Percentiles rank a stretch among this genome's conserved stretches.
phyloP scores from a whole-genome alignment of 306 rosid genomes.

The Leucaena leucocephala region DNA sequence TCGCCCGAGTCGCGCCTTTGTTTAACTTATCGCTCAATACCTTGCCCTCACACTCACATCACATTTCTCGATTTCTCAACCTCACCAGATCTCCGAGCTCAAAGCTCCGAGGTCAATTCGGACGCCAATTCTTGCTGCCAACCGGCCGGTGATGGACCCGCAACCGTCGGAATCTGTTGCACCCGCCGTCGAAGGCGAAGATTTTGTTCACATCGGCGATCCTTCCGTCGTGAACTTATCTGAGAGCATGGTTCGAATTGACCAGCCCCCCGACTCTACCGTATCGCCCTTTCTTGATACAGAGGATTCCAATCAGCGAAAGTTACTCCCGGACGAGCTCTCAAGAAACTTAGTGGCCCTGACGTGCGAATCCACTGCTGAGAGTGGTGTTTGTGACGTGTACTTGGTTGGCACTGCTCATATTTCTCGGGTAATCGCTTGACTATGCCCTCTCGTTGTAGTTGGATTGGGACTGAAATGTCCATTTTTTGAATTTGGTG shows the following conservation, averaged over 20 bases:
- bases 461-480: background rate
- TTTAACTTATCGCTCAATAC: slow-evolving; percentile 9
- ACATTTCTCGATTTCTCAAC: slow-evolving; percentile 29
- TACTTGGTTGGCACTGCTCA: slow-evolving; percentile 66
- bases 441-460: background rate
- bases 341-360: slow-evolving; percentile 54
- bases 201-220: slow-evolving; percentile 56
- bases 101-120: background rate
- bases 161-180: slow-evolving; percentile 36
- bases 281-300: slow-evolving; percentile 8
- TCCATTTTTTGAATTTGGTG: background rate
- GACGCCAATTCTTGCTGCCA: slow-evolving; percentile 14
- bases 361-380: slow-evolving; percentile 54
- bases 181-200: slow-evolving; percentile 43
- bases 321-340: slow-evolving; percentile 58
- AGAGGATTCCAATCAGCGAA: slow-evolving; percentile 35
- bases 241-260: slow-evolving; percentile 54
- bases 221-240: slow-evolving; percentile 43
- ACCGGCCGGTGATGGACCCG: slow-evolving; percentile 44
- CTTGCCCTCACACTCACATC: background rate
- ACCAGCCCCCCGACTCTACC: slow-evolving; percentile 30
- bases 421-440: slow-evolving; percentile 51
- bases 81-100: background rate
- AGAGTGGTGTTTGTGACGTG: slow-evolving; percentile 60
- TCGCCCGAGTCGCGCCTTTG: slow-evolving; percentile 34